phyloP scores from a whole-genome alignment of 768 basidiomycete species.

The Lactarius pseudohatsudake region DNA sequence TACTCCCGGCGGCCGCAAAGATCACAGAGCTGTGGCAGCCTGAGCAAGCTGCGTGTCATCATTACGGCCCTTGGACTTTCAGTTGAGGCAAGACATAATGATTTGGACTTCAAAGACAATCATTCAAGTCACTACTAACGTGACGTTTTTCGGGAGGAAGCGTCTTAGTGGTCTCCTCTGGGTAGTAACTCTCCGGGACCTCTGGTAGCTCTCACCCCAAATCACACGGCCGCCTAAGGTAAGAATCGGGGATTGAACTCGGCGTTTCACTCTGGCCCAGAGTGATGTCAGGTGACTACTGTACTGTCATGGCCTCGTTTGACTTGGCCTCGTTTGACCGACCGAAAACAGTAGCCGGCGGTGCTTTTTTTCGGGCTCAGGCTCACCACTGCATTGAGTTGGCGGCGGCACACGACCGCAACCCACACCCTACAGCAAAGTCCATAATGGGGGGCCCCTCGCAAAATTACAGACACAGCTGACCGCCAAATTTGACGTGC shows the following conservation, averaged over 20 bases:
- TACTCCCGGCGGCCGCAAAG: neutral
- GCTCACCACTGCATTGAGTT: neutral
- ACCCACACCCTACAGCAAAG: neutral
- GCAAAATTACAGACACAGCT: too few species aligned
- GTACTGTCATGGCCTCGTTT: too few species aligned
- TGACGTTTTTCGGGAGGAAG: neutral
- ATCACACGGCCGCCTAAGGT: neutral
- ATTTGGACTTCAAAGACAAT: too few species aligned
- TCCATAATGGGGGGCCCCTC: too few species aligned
- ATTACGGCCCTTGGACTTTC: too few species aligned
- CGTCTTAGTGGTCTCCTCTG: neutral
- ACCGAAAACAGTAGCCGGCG: neutral
- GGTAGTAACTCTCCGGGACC: too few species aligned
- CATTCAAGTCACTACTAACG: neutral
- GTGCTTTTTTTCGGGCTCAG: neutral
- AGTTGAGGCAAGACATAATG: too few species aligned
- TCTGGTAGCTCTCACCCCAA: neutral
- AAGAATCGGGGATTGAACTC: neutral
- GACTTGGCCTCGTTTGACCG: neutral
- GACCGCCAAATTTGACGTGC: too few species aligned
- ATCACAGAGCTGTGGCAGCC: neutral
- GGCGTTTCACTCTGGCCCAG: neutral
- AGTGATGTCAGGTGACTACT: neutral
- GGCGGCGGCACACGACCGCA: neutral
- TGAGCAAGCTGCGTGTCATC: neutral